Percentiles rank a stretch among this genome's conserved stretches.
Conservation (phyloP, 768 basidiomycete genomes). For the Fomitopsis pulvina region DNA sequence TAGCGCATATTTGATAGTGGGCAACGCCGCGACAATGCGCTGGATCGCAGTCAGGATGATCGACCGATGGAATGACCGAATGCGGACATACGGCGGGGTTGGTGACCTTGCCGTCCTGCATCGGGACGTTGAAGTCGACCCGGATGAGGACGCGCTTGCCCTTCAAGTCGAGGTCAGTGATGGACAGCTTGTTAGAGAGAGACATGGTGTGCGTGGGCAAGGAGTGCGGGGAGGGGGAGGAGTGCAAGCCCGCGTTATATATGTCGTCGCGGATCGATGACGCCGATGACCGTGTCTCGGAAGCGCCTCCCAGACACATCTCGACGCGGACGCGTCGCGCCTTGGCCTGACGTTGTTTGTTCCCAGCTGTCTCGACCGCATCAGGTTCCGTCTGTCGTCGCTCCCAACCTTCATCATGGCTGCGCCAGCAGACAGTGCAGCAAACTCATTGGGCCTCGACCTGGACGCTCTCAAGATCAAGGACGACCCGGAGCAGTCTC, state of each 20-base stretch:
- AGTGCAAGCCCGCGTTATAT: slow-evolving; percentile 4
- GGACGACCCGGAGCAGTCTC: slow-evolving; percentile 16
- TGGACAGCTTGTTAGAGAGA: slow-evolving; percentile 89
- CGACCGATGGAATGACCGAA: not conserved
- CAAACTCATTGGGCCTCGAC: slow-evolving; percentile 69
- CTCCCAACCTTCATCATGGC: slow-evolving; percentile 15
- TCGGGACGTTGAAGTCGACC: slow-evolving; percentile 95
- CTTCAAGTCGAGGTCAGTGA: slow-evolving; percentile 85
- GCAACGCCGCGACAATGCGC: slow-evolving; percentile 96
- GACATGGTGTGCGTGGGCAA: slow-evolving; percentile 56
- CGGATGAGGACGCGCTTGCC: slow-evolving; percentile 89
- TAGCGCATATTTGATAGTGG: slow-evolving; percentile 91
- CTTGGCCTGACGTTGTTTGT: slow-evolving; percentile 5
- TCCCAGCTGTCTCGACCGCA: slow-evolving; percentile 5
- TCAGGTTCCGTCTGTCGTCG: not conserved
- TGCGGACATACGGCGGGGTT: slow-evolving; percentile 79
- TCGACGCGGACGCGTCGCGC: slow-evolving; percentile 2
- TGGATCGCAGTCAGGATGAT: slow-evolving; percentile 25
- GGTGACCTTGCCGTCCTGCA: slow-evolving; percentile 87
- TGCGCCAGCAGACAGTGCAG: slow-evolving; percentile 35
- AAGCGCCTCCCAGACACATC: slow-evolving; percentile 13
- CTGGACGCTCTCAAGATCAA: slow-evolving; percentile 45
- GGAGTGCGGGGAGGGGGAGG: slow-evolving; percentile 6
- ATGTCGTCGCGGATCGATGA: slow-evolving; percentile 15
- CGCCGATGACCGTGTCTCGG: slow-evolving; percentile 14